Percentiles rank a stretch among this genome's conserved stretches.
Evolutionary conservation across 1,284 basidiomycete genomes (phyloP).

Genomic region (Naganishia albida): DNA sequence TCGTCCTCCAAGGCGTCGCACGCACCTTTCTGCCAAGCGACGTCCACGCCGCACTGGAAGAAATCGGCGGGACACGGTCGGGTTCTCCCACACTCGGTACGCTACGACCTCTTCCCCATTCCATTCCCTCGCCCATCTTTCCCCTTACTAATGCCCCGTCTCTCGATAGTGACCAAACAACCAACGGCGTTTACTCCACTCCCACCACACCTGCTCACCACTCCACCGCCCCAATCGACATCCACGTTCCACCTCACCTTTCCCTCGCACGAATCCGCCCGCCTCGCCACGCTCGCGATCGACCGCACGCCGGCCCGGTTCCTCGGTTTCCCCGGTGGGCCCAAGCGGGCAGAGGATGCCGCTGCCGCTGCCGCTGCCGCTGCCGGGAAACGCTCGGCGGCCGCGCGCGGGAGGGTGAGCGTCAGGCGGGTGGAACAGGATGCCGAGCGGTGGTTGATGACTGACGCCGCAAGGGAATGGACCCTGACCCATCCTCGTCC

Average conservation of each 20-base stretch:
- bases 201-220: background rate
- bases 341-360: background rate
- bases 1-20: slow-evolving; percentile 5
- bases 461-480: slow-evolving; percentile 16
- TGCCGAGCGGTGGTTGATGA: slow-evolving; percentile 12
- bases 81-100: slow-evolving; percentile 18
- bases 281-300: slow-evolving; percentile 8
- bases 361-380: too few species aligned
- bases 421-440: slow-evolving; percentile 10
- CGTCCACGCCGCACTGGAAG: slow-evolving; percentile 5
- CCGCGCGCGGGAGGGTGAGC: background rate
- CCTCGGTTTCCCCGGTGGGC: background rate
- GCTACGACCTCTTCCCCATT: too few species aligned
- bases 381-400: too few species aligned
- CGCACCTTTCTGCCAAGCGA: slow-evolving; percentile 12
- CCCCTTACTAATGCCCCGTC: background rate
- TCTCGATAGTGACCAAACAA: slow-evolving; percentile 7
- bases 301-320: background rate
- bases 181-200: slow-evolving; percentile 4
- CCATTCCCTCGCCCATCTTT: background rate
- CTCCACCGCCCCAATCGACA: slow-evolving; percentile 4
- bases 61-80: slow-evolving; percentile 6
- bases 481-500: background rate
- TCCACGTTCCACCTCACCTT: slow-evolving; percentile 21
- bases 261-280: background rate